These are phyloP conservation scores for Neltuma alba DNA, from an alignment of 306 rosid genomes.

Conservation along the genomic window DNA sequence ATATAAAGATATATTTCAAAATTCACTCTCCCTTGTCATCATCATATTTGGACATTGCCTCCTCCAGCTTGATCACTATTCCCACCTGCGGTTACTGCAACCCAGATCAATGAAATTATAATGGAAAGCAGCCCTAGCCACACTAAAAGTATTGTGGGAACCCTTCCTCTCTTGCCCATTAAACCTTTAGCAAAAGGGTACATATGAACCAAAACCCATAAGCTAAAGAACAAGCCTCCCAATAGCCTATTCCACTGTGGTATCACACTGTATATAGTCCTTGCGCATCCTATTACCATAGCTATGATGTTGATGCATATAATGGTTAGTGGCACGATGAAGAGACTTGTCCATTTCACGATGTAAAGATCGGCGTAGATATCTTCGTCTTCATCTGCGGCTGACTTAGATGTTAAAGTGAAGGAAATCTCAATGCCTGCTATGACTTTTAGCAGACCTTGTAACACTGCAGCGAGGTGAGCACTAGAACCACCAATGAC, in stretches of 20 bases:
- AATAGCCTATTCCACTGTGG: slow-evolving; percentile 75
- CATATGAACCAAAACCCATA: slow-evolving; percentile 88
- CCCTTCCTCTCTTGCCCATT: slow-evolving; percentile 82
- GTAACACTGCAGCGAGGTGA: slow-evolving; percentile 80
- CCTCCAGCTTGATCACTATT: not conserved
- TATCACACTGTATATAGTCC: slow-evolving; percentile 74
- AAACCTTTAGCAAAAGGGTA: slow-evolving; percentile 85
- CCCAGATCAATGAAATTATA: slow-evolving; percentile 72
- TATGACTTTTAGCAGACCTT: slow-evolving; percentile 69
- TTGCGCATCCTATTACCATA: slow-evolving; percentile 57
- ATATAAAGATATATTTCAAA: not conserved
- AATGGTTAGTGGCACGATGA: slow-evolving; percentile 71
- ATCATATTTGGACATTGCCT: slow-evolving; percentile 35
- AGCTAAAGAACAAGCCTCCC: slow-evolving; percentile 75
- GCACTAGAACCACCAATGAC: slow-evolving; percentile 86
- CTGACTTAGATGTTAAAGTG: slow-evolving; percentile 67
- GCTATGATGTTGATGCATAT: slow-evolving; percentile 59
- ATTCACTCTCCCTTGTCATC: not conserved
- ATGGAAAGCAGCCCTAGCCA: slow-evolving; percentile 80
- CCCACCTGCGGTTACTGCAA: slow-evolving; percentile 53
- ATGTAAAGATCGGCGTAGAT: slow-evolving; percentile 69
- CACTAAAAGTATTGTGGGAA: slow-evolving; percentile 72
- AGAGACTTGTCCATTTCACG: slow-evolving; percentile 84
- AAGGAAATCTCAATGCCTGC: slow-evolving; percentile 79
- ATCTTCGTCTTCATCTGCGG: slow-evolving; percentile 62